A percentile compares a stretch with the other conserved stretches of the same genome.
phyloP scores from a whole-genome alignment of 352 stramenopile species.

The Phytophthora tubulina region DNA sequence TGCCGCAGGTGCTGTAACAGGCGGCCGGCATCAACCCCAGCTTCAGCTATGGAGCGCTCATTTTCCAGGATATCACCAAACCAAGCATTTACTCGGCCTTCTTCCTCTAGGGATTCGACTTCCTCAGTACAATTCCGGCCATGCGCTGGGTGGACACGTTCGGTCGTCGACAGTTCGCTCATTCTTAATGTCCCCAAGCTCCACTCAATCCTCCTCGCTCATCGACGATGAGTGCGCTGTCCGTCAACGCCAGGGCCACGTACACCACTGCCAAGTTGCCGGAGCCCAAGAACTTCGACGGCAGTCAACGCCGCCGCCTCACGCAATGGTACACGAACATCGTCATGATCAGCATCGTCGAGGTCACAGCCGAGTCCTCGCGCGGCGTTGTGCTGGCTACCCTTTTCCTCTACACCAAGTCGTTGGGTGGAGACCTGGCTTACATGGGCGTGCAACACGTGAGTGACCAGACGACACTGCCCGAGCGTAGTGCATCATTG shows the following conservation, averaged over 20 bases:
- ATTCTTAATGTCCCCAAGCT: slow-evolving; percentile 25
- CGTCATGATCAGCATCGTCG: slow-evolving; percentile 81
- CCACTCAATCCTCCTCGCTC: neutral
- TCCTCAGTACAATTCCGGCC: too few relatives aligned
- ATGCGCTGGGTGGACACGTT: too few relatives aligned
- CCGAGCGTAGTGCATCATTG: too few relatives aligned
- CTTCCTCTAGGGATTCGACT: too few relatives aligned
- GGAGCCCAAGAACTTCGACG: slow-evolving; percentile 39
- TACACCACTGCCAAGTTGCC: slow-evolving; percentile 47
- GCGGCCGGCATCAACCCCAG: too few relatives aligned
- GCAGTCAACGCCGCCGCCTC: slow-evolving; percentile 49
- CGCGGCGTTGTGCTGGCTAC: slow-evolving; percentile 77
- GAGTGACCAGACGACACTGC: too few relatives aligned
- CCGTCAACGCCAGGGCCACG: slow-evolving; percentile 28
- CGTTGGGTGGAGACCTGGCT: slow-evolving; percentile 70
- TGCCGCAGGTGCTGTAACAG: too few relatives aligned
- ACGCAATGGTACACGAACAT: slow-evolving; percentile 76
- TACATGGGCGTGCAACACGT: slow-evolving; percentile 64
- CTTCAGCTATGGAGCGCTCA: too few relatives aligned
- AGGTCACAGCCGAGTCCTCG: slow-evolving; percentile 80
- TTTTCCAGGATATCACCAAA: too few relatives aligned
- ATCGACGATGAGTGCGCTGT: slow-evolving; percentile 31
- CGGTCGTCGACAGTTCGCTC: neutral
- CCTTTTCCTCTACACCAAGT: slow-evolving; percentile 85
- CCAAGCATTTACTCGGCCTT: too few relatives aligned